Evolutionary conservation across 257 asterid species (phyloP), one percentile per base, ranked within the genome.

Genomic region (Sherardia arvensis): DNA sequence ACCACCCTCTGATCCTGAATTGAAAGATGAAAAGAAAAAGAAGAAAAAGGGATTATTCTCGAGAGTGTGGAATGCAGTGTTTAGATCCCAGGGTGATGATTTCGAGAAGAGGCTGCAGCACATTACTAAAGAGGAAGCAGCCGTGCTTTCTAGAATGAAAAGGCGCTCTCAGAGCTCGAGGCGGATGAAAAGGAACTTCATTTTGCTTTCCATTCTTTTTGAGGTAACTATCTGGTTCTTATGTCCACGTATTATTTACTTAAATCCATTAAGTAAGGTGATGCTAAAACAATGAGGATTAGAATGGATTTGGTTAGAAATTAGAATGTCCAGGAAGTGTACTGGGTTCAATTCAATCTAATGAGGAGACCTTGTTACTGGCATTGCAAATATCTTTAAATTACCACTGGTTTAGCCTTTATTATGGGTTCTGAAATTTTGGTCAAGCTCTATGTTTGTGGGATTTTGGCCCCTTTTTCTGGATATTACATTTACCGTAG

Each of bases 91-190:
- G 48, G 82, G 86, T 61, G 91, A 87, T 53, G 95, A 92, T 79
- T 87, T 87, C 61, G 97, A 89, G 81, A 89, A 89, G 83, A 80
- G 97, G 75, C 74, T 92, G 87, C 73, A 89, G 77, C 76, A 87
- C 68, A 87, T 92, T 73, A 78, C 94, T 40, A 92, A 87, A 85
- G 95, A 92, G 79, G 99, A 92, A 84, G 87, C 87, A 61, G 69
- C 83, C 32, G 84, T 87, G 71, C 87, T 82, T 69, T 68, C 83
- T 38, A 82, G 92, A 77, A 81, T 86, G 29, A 76, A 73, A 45
- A 87, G 59, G 70, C 96, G 95, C 27, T 73, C 95, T 48, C 86
- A 77, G 23, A 79, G 76, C 67, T 84, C 81, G 78, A 83, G 84
- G 70, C 80, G 91, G 71, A 76, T 79, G 61, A 71, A 76, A 22